These are phyloP conservation scores for Epicoccum sorghinum DNA, from an alignment of 2,329 filamentous ascomycete species.

Conservation along the genomic window DNA sequence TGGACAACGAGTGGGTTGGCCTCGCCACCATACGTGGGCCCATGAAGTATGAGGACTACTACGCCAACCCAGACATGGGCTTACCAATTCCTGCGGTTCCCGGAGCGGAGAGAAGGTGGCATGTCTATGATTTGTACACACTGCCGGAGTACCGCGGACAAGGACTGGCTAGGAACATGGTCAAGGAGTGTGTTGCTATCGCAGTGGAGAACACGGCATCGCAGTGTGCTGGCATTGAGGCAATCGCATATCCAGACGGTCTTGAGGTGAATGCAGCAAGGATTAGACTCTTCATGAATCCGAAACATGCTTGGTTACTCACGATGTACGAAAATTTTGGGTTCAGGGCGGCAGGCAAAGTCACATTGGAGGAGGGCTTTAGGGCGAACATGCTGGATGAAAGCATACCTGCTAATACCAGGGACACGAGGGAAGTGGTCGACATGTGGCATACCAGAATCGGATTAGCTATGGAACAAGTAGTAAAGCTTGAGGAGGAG, in stretches of 20 bases:
- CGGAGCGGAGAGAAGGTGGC: conserved; percentile 22
- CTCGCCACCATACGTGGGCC: conserved; percentile 25
- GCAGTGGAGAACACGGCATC: neutral
- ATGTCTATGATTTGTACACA: conserved; percentile 27
- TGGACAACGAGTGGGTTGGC: conserved; percentile 21
- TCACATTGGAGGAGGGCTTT: conserved; percentile 19
- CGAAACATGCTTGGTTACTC: conserved; percentile 14
- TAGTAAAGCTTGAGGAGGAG: conserved; percentile 1
- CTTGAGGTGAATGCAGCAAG: conserved; percentile 8
- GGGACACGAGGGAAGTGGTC: conserved; percentile 17
- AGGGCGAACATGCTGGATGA: conserved; percentile 20
- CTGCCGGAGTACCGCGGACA: conserved; percentile 17
- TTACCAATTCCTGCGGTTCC: conserved; percentile 18
- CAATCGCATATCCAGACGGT: neutral
- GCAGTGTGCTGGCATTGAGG: no score
- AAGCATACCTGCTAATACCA: conserved; percentile 23
- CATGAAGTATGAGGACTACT: conserved; percentile 20
- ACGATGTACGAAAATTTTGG: conserved; percentile 22
- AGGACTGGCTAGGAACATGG: conserved; percentile 18
- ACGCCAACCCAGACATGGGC: conserved; percentile 17
- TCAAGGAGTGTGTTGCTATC: conserved; percentile 7
- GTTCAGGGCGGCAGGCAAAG: conserved; percentile 18
- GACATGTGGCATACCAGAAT: conserved; percentile 21
- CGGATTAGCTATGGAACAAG: conserved; percentile 28
- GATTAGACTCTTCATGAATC: conserved; percentile 21